A percentile compares a stretch with the other conserved stretches of the same genome.
phyloP scores from a whole-genome alignment of 768 basidiomycete species.

The Dentipellis sp. region DNA sequence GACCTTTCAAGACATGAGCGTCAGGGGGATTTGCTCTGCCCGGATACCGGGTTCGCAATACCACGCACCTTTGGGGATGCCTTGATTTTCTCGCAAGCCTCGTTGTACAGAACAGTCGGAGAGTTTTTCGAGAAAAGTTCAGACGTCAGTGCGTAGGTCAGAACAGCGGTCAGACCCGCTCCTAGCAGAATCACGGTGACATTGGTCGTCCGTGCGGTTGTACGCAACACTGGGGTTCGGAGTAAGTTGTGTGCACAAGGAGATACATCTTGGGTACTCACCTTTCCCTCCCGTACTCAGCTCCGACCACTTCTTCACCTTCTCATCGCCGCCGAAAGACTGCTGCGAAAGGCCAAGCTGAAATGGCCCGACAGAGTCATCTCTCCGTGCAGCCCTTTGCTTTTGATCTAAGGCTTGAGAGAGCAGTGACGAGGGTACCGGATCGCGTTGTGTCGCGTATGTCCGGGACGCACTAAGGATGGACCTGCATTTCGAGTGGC shows the following conservation, averaged over 20 bases:
- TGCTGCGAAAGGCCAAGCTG: conserved; percentile 59
- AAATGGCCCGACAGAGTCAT: conserved; percentile 71
- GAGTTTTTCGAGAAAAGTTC: conserved; percentile 87
- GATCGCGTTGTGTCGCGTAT: conserved; percentile 7
- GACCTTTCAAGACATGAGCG: conserved; percentile 34
- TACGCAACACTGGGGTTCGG: conserved; percentile 34
- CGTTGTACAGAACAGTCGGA: conserved; percentile 70
- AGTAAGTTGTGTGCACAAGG: background rate
- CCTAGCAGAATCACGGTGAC: conserved; percentile 56
- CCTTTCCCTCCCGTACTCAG: conserved; percentile 72
- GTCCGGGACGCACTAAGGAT: background rate
- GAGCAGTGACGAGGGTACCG: conserved; percentile 41
- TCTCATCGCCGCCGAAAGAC: conserved; percentile 38
- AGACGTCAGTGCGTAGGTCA: conserved; percentile 71
- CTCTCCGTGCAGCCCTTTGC: conserved; percentile 29
- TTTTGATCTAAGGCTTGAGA: conserved; percentile 58
- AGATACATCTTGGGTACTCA: conserved; percentile 14
- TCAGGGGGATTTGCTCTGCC: too few relatives aligned
- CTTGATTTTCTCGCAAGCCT: conserved; percentile 43
- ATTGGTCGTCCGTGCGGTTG: conserved; percentile 43
- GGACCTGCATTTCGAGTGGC: background rate
- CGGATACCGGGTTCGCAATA: background rate
- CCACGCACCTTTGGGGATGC: conserved; percentile 31
- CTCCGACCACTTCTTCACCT: conserved; percentile 71
- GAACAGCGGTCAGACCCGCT: conserved; percentile 69